Evolutionary conservation across 768 basidiomycete genomes (phyloP).

Genomic region (Phylloporus sp.): DNA sequence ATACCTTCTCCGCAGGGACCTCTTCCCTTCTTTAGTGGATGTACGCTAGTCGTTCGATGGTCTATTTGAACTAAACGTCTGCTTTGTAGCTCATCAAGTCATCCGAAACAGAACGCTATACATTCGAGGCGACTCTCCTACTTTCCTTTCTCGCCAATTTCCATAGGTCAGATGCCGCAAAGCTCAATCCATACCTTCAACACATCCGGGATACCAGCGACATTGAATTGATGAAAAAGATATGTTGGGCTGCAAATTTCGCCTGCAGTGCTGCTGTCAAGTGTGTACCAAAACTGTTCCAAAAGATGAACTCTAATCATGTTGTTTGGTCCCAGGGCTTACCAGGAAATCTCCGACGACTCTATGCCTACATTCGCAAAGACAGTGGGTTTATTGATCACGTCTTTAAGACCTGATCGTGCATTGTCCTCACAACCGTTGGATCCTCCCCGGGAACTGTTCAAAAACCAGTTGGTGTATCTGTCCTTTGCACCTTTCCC

Average conservation of each 20-base stretch:
- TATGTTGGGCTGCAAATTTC: slow-evolving; percentile 55
- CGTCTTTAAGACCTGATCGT: slow-evolving; percentile 52
- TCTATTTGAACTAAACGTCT: neutral
- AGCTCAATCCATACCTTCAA: slow-evolving; percentile 62
- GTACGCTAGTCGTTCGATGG: slow-evolving; percentile 33
- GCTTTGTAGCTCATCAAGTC: slow-evolving; percentile 49
- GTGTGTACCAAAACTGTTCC: slow-evolving; percentile 32
- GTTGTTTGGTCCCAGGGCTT: slow-evolving; percentile 38
- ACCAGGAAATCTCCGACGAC: slow-evolving; percentile 55
- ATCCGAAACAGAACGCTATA: slow-evolving; percentile 50
- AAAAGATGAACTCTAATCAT: neutral
- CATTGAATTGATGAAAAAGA: slow-evolving; percentile 49
- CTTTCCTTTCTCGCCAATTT: slow-evolving; percentile 66
- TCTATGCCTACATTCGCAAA: slow-evolving; percentile 45
- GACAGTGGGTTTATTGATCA: slow-evolving; percentile 50
- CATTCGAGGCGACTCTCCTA: slow-evolving; percentile 58
- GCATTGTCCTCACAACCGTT: slow-evolving; percentile 44
- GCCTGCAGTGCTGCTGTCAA: slow-evolving; percentile 48
- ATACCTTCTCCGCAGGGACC: slow-evolving; percentile 60
- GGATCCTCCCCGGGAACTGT: slow-evolving; percentile 49
- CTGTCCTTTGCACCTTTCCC: neutral
- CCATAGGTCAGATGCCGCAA: slow-evolving; percentile 69
- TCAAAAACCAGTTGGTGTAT: slow-evolving; percentile 50
- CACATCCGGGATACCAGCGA: slow-evolving; percentile 47
- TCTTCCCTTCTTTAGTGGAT: slow-evolving; percentile 51